Evolutionary conservation across 768 basidiomycete genomes (phyloP).

Genomic region (Leccinum aurantiacum): DNA sequence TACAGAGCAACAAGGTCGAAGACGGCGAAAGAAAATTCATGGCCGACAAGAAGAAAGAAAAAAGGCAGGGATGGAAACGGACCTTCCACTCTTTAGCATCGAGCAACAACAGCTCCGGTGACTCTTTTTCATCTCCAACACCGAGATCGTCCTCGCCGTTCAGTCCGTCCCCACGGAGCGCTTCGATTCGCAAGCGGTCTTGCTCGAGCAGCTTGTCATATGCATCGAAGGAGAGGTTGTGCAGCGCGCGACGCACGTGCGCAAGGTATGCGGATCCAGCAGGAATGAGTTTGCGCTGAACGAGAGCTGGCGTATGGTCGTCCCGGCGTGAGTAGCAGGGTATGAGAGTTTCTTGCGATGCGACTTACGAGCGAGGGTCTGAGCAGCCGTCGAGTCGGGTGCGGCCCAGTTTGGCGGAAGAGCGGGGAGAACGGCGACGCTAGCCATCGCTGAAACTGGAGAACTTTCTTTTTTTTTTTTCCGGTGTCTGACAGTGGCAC

Average conservation of each 20-base stretch:
- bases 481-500: neutral
- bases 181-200: constrained; percentile 50
- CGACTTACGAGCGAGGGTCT: constrained; percentile 30
- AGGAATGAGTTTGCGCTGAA: constrained; percentile 63
- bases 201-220: constrained; percentile 69
- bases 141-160: constrained; percentile 81
- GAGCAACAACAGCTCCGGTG: constrained; percentile 60
- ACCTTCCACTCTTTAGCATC: constrained; percentile 99
- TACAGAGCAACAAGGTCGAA: neutral
- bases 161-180: constrained; percentile 46
- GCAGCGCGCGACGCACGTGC: constrained; percentile 71
- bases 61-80: constrained; percentile 12
- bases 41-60: neutral
- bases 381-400: constrained; percentile 15
- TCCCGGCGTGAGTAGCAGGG: constrained; percentile 8
- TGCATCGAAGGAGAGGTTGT: constrained; percentile 79
- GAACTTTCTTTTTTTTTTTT: neutral
- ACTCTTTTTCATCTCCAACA: constrained; percentile 88
- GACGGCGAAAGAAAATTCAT: neutral
- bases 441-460: constrained; percentile 22
- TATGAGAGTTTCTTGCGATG: neutral
- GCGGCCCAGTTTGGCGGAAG: constrained; percentile 25
- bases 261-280: constrained; percentile 87
- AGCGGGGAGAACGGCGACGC: constrained; percentile 25
- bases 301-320: constrained; percentile 23